These are phyloP conservation scores for Tranzscheliella williamsii DNA, from an alignment of 1,284 basidiomycete species.

Conservation along the genomic window DNA sequence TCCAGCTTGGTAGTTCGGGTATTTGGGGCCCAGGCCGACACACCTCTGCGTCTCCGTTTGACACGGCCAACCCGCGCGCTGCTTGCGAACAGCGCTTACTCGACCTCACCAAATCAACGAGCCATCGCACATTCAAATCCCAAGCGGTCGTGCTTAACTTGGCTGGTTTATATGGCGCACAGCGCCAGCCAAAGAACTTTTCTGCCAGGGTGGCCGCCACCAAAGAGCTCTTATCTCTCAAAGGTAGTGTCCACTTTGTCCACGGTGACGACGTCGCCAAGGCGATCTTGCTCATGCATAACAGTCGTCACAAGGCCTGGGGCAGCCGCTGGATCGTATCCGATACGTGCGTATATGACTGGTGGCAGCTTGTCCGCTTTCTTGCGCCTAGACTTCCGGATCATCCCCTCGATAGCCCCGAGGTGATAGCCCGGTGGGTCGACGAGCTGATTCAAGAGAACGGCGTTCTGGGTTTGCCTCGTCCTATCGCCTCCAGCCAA, in stretches of 20 bases:
- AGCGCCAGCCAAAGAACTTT: constrained; percentile 38
- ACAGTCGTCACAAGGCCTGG: constrained; percentile 18
- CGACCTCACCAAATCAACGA: constrained; percentile 6
- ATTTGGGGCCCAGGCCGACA: constrained; percentile 38
- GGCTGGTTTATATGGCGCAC: constrained; percentile 47
- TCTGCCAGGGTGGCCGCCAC: constrained; percentile 30
- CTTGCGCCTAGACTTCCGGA: constrained; percentile 25
- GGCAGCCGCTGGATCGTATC: constrained; percentile 49
- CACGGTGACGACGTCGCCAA: constrained; percentile 49
- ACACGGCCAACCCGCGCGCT: constrained; percentile 21
- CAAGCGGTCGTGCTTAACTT: constrained; percentile 42
- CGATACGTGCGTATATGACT: constrained; percentile 39
- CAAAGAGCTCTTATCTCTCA: constrained; percentile 32
- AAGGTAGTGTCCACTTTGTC: constrained; percentile 48
- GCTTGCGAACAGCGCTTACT: constrained; percentile 32
- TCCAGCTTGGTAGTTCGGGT: constrained; percentile 52
- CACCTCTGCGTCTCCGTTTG: constrained; percentile 28
- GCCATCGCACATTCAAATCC: background rate
- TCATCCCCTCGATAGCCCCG: constrained; percentile 21
- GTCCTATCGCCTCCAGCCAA: constrained; percentile 21
- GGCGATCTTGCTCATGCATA: constrained; percentile 37
- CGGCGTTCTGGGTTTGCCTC: constrained; percentile 15
- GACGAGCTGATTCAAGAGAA: constrained; percentile 26
- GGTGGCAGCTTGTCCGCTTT: constrained; percentile 43
- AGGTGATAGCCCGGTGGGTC: constrained; percentile 26